Evolutionary conservation across 1,284 basidiomycete genomes (phyloP).

Genomic region (Cystobasidium slooffiae): DNA sequence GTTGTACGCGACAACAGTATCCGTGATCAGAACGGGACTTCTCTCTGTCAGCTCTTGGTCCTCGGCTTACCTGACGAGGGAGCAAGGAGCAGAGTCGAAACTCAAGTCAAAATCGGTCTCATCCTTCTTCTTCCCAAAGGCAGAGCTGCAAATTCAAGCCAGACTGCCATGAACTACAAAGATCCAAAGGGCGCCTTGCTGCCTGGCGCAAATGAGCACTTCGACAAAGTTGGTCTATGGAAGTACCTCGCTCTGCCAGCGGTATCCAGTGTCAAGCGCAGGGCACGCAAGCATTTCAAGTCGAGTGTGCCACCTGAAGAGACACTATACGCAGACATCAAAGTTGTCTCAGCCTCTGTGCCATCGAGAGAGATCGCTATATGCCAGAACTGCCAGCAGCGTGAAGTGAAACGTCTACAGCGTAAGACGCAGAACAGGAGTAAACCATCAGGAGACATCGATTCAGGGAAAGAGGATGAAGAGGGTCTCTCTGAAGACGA

Average conservation of each 20-base stretch:
- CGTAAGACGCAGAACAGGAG: conserved; percentile 42
- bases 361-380: conserved; percentile 55
- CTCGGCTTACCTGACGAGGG: conserved; percentile 81
- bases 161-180: conserved; percentile 21
- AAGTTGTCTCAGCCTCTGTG: conserved; percentile 65
- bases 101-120: conserved; percentile 80
- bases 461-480: conserved; percentile 65
- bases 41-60: conserved; percentile 61
- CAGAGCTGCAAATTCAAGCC: not conserved
- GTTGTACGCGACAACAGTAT: conserved; percentile 11
- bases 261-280: conserved; percentile 78
- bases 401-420: conserved; percentile 47
- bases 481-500: conserved; percentile 59
- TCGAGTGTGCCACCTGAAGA: conserved; percentile 53
- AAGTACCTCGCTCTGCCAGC: conserved; percentile 77
- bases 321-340: conserved; percentile 56
- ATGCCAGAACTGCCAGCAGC: conserved; percentile 50
- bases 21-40: conserved; percentile 1
- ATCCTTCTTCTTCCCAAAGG: conserved; percentile 64
- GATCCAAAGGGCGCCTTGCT: conserved; percentile 44
- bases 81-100: conserved; percentile 92
- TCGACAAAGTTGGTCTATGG: conserved; percentile 69
- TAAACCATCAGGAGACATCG: conserved; percentile 36
- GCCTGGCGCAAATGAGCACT: conserved; percentile 36
- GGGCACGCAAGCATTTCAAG: conserved; percentile 67